phyloP scores from a whole-genome alignment of 257 asterid species.

The Misopates orontium region DNA sequence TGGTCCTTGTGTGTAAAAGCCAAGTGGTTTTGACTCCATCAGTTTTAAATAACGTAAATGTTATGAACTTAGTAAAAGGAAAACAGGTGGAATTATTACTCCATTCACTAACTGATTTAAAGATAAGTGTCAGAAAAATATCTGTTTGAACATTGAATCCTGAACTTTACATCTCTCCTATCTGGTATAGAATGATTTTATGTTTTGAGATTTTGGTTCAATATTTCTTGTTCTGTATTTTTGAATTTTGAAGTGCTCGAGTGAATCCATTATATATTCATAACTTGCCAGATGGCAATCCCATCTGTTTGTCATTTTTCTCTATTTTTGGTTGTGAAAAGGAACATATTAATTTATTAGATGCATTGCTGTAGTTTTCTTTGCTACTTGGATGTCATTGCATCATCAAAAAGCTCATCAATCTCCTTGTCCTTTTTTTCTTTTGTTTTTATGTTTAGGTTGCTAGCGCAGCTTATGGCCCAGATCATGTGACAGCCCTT shows the following conservation, averaged over 20 bases:
- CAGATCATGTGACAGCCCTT: constrained; percentile 67
- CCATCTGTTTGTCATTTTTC: not conserved
- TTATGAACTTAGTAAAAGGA: no score
- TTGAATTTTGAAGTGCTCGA: constrained; percentile 6
- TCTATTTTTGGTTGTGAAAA: constrained; percentile 13
- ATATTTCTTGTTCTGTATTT: not conserved
- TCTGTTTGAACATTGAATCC: not conserved
- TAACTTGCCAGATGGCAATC: constrained; percentile 3
- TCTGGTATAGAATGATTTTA: no score
- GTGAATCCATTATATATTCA: constrained; percentile 7
- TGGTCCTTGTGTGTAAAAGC: no score
- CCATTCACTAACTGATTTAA: not conserved
- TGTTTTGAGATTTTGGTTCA: constrained; percentile 6
- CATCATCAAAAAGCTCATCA: constrained; percentile 18
- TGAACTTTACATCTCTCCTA: no score
- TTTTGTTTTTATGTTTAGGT: constrained; percentile 50
- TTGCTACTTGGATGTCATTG: constrained; percentile 9
- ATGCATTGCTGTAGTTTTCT: not conserved
- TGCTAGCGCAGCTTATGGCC: constrained; percentile 89
- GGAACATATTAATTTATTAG: constrained; percentile 2
- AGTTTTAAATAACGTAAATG: no score
- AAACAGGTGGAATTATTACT: not conserved
- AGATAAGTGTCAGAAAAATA: not conserved
- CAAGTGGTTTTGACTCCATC: no score
- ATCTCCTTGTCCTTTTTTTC: constrained; percentile 2